Evolutionary conservation across 768 basidiomycete genomes (phyloP), one percentile per base, ranked within the genome.

Genomic region (Cantharellus cinnabarinus): DNA sequence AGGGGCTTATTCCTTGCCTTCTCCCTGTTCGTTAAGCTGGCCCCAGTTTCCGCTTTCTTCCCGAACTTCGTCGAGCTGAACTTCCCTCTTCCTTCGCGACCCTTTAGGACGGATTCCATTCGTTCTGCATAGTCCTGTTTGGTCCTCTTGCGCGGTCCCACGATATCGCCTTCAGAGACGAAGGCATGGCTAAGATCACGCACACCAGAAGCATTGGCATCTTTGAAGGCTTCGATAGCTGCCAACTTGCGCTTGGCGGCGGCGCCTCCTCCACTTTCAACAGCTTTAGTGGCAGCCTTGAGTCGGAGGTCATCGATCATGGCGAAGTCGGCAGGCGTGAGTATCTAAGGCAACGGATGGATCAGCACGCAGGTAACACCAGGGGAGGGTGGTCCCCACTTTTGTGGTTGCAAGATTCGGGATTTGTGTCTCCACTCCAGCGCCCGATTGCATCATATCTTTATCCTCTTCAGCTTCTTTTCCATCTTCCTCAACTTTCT

Each of bases 271-370:
- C 81, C 80, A 34, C 70, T 70, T 66, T 88, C 80, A 3, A 85
- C 81, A 0, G 79, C 80, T 60, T 80, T 77, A 14, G 76, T 72
- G 15, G 86, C 87, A 0, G 83, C 87, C 70, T 89, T 77, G 56
- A 89, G 76, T 2, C 84, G 82, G 20, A 98, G 80, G 64, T 95
- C 89, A 66, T 88, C 86, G 57, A 98, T 75, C 57, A 95, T 70
- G 0, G 86, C 86, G 67, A 97, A 99, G 69, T 99, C 95, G 39
- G 91, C 91, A 0, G 95, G 95, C 0, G 95, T 98, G 50, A 98
- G 79, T 65, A 99, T 98, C 90, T 95, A 64, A 34, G 15, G 5
- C 15, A 5, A 37, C 42, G 41, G 5, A 35, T 15, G 44, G 4
- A 50, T 64, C 56, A 65, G 58, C 48, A n/a, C 48, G 2, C 58